Percentiles rank a stretch among this genome's conserved stretches.
These are phyloP conservation scores for Musa troglodytarum DNA, from an alignment of 176 grass and related monocot genomes.

Conservation along the genomic window DNA sequence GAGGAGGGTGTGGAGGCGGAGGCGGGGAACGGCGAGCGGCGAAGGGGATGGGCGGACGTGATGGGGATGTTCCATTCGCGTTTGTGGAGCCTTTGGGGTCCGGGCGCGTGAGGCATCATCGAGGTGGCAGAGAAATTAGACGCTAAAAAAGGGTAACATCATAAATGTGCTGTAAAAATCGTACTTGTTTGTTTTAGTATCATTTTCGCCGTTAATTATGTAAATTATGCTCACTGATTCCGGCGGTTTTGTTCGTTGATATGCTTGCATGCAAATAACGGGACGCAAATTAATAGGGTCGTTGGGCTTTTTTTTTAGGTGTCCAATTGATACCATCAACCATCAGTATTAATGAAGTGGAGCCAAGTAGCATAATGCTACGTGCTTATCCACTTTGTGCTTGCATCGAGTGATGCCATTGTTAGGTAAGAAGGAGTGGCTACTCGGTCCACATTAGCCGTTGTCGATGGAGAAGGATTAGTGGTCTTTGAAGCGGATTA, in stretches of 20 bases:
- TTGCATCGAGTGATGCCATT: background rate
- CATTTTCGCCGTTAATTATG: background rate
- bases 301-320: too few species aligned
- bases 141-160: background rate
- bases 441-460: background rate
- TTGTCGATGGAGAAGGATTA: background rate
- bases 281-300: too few species aligned
- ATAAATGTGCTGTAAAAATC: background rate
- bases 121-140: background rate
- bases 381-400: background rate
- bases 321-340: too few species aligned
- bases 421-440: background rate
- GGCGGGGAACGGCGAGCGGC: constrained; percentile 23
- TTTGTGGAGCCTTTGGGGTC: constrained; percentile 29
- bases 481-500: background rate
- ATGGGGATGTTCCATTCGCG: constrained; percentile 37
- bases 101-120: background rate
- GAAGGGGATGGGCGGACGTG: constrained; percentile 35
- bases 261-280: background rate
- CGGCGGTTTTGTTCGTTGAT: background rate
- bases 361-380: background rate
- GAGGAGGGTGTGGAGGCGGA: background rate
- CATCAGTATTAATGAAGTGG: background rate
- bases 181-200: too few species aligned
- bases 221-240: background rate